Evolutionary conservation across 192 early-diverging fungal species (phyloP).

Genomic region (Cladochytrium replicatum): DNA sequence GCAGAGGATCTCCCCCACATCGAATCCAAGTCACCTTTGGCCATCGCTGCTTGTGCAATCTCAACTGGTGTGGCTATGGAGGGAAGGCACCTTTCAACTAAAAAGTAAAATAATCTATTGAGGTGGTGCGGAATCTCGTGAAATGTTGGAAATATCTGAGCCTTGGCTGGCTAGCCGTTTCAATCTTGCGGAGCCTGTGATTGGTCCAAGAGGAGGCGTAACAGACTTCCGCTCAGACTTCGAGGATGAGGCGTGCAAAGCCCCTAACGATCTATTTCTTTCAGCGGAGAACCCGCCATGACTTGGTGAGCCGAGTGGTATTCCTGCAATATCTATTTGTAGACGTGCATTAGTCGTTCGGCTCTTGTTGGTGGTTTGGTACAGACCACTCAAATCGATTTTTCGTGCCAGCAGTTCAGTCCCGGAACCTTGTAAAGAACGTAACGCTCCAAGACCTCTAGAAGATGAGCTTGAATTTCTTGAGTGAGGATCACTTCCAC

Average conservation of each 20-base stretch:
- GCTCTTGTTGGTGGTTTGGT: background rate
- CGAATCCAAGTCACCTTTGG: too few species aligned
- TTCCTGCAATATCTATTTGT: background rate
- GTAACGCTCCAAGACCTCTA: too few species aligned
- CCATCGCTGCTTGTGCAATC: too few species aligned
- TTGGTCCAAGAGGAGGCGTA: conserved; percentile 13
- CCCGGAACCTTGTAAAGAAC: too few species aligned
- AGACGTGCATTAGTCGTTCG: background rate
- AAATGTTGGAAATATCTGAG: too few species aligned
- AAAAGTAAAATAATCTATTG: too few species aligned
- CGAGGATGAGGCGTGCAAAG: background rate
- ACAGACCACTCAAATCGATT: background rate
- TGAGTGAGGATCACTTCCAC: too few species aligned
- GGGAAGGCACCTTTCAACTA: too few species aligned
- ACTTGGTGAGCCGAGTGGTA: background rate
- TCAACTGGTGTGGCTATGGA: too few species aligned
- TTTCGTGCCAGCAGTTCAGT: background rate
- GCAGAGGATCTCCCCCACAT: too few species aligned
- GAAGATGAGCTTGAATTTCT: background rate
- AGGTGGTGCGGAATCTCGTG: too few species aligned
- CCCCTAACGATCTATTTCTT: background rate
- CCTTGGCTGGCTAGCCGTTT: conserved; percentile 15
- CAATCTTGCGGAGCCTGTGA: conserved; percentile 27
- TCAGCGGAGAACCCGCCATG: background rate
- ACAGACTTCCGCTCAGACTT: background rate